Conservation (phyloP, 345 rosid species). For the Gossypium anomalum region DNA sequence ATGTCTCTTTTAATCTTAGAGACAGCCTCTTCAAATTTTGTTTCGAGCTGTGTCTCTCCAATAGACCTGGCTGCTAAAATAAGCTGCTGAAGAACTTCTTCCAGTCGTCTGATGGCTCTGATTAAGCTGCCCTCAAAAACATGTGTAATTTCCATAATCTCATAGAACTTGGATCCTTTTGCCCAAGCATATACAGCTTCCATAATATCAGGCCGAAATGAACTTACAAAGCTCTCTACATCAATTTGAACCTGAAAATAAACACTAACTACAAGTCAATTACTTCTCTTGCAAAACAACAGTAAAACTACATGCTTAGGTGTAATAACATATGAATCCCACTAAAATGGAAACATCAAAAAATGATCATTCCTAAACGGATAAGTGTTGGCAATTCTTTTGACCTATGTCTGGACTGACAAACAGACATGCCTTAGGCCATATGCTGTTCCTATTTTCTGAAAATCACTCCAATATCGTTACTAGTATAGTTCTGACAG, state of each 20-base stretch:
- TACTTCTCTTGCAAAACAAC: neutral
- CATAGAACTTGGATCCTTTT: constrained; percentile 87
- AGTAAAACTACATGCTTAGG: neutral
- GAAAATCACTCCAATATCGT: neutral
- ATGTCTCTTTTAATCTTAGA: constrained; percentile 92
- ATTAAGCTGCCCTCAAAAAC: constrained; percentile 99
- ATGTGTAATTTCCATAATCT: constrained; percentile 86
- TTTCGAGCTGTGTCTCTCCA: constrained; percentile 80
- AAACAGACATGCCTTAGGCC: neutral
- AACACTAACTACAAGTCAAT: neutral
- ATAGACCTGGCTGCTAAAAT: constrained; percentile 80
- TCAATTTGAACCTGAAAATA: constrained; percentile 69
- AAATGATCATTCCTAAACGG: neutral
- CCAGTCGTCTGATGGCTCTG: constrained; percentile 92
- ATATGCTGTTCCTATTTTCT: neutral
- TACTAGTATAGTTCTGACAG: neutral
- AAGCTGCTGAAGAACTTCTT: constrained; percentile 96
- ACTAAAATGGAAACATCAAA: neutral
- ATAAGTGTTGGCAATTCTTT: neutral
- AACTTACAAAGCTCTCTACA: constrained; percentile 72
- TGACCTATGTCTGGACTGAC: neutral
- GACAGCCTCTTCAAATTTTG: constrained; percentile 85
- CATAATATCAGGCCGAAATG: constrained; percentile 93
- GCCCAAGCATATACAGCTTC: constrained; percentile 99
- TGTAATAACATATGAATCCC: neutral